phyloP scores from a whole-genome alignment of 1,139 yeast species.

The Suhomyces guaymorum region DNA sequence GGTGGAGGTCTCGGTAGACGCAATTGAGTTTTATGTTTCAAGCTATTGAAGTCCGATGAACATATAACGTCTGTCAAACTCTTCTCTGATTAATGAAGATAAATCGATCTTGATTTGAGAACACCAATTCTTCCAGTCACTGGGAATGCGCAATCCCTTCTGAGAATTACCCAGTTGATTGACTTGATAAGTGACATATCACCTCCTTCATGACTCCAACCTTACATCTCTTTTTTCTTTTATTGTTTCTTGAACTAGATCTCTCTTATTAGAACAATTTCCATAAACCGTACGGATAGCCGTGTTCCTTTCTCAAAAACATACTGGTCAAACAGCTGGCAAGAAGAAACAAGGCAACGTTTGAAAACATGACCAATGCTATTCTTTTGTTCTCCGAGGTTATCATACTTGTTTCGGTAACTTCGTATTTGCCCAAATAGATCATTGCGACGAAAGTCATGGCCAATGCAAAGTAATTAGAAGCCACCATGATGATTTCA shows the following conservation, averaged over 20 bases:
- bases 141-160: no score
- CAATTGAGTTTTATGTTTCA: no score
- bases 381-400: slow-evolving; percentile 19
- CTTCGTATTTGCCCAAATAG: slow-evolving; percentile 34
- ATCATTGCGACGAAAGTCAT: slow-evolving; percentile 39
- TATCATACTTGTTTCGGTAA: slow-evolving; percentile 23
- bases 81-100: no score
- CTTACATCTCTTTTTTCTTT: no score
- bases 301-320: slow-evolving; percentile 40
- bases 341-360: slow-evolving; percentile 28
- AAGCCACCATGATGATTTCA: slow-evolving; percentile 56
- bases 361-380: slow-evolving; percentile 21
- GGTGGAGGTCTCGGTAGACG: no score
- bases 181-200: no score
- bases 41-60: no score
- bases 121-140: no score
- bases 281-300: slow-evolving; percentile 41
- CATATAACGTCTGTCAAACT: no score
- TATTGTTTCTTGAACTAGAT: background rate
- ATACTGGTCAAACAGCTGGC: slow-evolving; percentile 44
- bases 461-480: slow-evolving; percentile 49
- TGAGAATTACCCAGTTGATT: no score
- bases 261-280: slow-evolving; percentile 29
- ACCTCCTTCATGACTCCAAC: no score
- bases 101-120: no score